Evolutionary conservation across 169 alveolate species (phyloP).

Genomic region (Prorocentrum cordatum): DNA sequence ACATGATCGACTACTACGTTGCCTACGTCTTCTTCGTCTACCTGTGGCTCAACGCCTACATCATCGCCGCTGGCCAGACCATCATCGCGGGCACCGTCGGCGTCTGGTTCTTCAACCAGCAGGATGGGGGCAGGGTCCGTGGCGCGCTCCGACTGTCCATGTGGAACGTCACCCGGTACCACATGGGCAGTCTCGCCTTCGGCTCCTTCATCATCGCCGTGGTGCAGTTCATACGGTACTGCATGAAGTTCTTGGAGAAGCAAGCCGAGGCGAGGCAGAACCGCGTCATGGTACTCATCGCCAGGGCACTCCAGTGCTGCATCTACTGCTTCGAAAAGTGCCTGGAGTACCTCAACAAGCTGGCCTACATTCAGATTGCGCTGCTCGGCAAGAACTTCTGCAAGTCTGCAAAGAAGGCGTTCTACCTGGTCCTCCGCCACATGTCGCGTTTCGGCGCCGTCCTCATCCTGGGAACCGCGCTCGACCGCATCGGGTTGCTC

Average conservation of each 20-base stretch:
- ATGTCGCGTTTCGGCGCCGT: conserved; percentile 21
- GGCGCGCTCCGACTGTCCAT: background rate
- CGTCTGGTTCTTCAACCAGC: background rate
- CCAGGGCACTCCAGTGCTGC: background rate
- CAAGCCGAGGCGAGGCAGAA: conserved; percentile 31
- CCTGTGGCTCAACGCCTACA: conserved; percentile 42
- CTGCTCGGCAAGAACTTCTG: conserved; percentile 63
- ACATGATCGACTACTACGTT: conserved; percentile 3
- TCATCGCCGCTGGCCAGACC: conserved; percentile 41
- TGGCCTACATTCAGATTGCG: conserved; percentile 67
- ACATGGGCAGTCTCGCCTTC: background rate
- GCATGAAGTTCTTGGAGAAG: conserved; percentile 13
- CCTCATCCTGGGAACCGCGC: conserved; percentile 17
- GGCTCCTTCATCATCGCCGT: conserved; percentile 55
- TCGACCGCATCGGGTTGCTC: conserved; percentile 23
- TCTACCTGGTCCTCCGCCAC: conserved; percentile 22
- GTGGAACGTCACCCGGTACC: background rate
- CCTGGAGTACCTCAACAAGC: conserved; percentile 56
- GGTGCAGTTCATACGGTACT: background rate
- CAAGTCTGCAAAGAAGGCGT: conserved; percentile 51
- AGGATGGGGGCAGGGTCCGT: background rate
- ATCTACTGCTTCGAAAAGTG: conserved; percentile 45
- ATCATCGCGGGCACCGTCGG: background rate
- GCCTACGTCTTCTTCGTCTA: conserved; percentile 19
- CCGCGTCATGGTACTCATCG: conserved; percentile 22